Evolutionary conservation across 345 rosid genomes (phyloP), one percentile per base, ranked within the genome.

Genomic region (Sapria himalayana): DNA sequence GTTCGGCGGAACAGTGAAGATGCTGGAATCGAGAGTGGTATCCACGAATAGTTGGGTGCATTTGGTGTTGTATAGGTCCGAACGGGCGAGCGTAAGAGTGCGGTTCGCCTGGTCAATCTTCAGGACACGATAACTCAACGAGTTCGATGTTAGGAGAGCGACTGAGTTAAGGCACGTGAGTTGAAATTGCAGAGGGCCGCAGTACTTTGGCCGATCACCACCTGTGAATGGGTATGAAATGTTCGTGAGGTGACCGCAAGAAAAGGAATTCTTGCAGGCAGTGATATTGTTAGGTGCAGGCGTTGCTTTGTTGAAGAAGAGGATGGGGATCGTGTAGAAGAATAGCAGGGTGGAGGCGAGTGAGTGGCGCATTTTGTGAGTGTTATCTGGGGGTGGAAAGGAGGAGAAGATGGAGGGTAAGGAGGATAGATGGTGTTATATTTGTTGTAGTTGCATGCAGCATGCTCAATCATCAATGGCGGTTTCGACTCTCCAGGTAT

Each of bases 141-240:
- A 50, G 5, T 45, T 38, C 9, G 29, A 4, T n/a, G 36, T 35
- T 16, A 66, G 36, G 22, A 34, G 5, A 14, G 63, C 24, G 13
- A 21, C 16, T 8, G 22, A 8, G 19, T 41, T 39, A 11, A 33
- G 24, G 52, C 78, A 58, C 14, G 41, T 20, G 25, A 70, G 69
- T 16, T 16, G 52, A 57, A 63, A 61, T 9, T 46, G 59, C 2
- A 66, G 78, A 0, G 49, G 59, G 45, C 67, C 67, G 51, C 72
- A 66, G 60, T 54, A 13, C 43, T 44, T 5, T 6, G 78, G 78
- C n/a, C 66, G 68, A 18, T 6, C 15, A 34, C 57, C 73, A 37
- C 69, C 66, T 31, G 66, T 46, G 68, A 71, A 66, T 33, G 73
- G 73, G 62, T 55, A 66, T 45, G 55, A 12, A 41, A 64, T 20